Evolutionary conservation across 2,329 filamentous ascomycete genomes (phyloP).

Genomic region (Phoma sp.): DNA sequence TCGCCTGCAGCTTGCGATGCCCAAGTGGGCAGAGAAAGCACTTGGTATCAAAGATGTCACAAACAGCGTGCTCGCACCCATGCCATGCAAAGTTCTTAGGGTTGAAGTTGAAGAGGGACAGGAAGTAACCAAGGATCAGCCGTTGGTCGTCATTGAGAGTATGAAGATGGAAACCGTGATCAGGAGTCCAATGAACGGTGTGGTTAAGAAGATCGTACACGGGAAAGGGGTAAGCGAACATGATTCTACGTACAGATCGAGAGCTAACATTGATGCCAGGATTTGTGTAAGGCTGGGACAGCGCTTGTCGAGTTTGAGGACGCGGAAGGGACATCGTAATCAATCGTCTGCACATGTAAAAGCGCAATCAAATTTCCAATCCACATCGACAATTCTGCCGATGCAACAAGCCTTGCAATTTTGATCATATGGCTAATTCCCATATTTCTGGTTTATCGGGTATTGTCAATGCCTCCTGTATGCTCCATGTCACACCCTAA

Average conservation of each 20-base stretch:
- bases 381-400: too few species aligned
- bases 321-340: constrained; percentile 13
- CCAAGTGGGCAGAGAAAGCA: constrained; percentile 85
- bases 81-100: constrained; percentile 95
- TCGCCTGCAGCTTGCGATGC: constrained; percentile 61
- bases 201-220: constrained; percentile 57
- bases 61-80: constrained; percentile 87
- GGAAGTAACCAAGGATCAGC: constrained; percentile 80
- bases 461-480: too few species aligned
- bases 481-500: too few species aligned
- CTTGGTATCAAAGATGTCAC: constrained; percentile 79
- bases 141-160: constrained; percentile 73
- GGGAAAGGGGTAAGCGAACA: constrained; percentile 50
- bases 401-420: too few species aligned
- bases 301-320: constrained; percentile 45
- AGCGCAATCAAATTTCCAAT: too few species aligned
- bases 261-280: constrained; percentile 26
- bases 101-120: constrained; percentile 88
- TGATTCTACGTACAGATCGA: neutral
- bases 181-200: constrained; percentile 55
- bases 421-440: too few species aligned
- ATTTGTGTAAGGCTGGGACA: constrained; percentile 54
- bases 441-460: too few species aligned
- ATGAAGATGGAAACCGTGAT: constrained; percentile 65
- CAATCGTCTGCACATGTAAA: too few species aligned